Evolutionary conservation across 2,329 filamentous ascomycete species (phyloP).

Genomic region (Phaeosphaeriaceae sp.): DNA sequence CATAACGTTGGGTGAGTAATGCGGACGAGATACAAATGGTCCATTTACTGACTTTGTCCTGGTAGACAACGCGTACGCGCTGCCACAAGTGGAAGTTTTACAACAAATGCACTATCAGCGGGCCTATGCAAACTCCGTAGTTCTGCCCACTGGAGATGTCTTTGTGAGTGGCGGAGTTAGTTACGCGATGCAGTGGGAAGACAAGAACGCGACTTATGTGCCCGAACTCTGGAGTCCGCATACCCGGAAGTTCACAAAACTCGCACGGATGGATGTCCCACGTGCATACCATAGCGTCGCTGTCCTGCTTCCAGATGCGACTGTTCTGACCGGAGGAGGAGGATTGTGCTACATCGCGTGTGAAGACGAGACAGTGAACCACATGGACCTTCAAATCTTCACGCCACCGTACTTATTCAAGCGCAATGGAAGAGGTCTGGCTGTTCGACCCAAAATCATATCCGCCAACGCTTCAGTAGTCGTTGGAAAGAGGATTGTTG

Average conservation of each 20-base stretch:
- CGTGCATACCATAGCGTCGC: slow-evolving; percentile 39
- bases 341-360: slow-evolving; percentile 56
- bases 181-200: slow-evolving; percentile 24
- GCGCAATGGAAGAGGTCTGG: slow-evolving; percentile 49
- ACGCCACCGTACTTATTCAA: slow-evolving; percentile 64
- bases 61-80: slow-evolving; percentile 44
- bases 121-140: slow-evolving; percentile 34
- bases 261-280: slow-evolving; percentile 29
- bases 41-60: slow-evolving; percentile 54
- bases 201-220: slow-evolving; percentile 18
- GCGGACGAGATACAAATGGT: too few species aligned
- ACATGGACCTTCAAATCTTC: slow-evolving; percentile 64
- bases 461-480: slow-evolving; percentile 37
- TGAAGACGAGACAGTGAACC: slow-evolving; percentile 47
- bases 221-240: slow-evolving; percentile 37
- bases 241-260: slow-evolving; percentile 25
- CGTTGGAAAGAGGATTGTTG: slow-evolving; percentile 37
- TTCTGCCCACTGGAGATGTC: slow-evolving; percentile 45
- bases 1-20: too few species aligned
- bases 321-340: slow-evolving; percentile 25
- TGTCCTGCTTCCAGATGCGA: slow-evolving; percentile 35
- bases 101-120: slow-evolving; percentile 37
- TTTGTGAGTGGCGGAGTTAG: slow-evolving; percentile 41
- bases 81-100: slow-evolving; percentile 25
- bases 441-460: slow-evolving; percentile 53